Conservation (phyloP, 176 grass and related monocot genomes). For the Dactylis glomerata region DNA sequence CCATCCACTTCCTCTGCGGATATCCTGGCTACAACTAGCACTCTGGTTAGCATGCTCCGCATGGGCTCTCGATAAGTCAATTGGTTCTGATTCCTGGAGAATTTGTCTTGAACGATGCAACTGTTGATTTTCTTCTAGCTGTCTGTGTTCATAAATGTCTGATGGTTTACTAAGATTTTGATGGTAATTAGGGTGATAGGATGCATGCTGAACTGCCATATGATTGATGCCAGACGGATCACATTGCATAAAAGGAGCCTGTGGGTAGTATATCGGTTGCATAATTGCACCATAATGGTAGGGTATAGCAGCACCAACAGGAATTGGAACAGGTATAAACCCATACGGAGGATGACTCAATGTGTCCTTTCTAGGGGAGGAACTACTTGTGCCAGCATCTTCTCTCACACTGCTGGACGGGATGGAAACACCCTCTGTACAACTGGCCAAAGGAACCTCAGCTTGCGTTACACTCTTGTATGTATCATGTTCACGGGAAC, state of each 20-base stretch:
- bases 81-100: constrained; percentile 33
- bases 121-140: constrained; percentile 44
- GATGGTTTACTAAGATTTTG: constrained; percentile 33
- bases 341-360: constrained; percentile 51
- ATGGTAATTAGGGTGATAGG: constrained; percentile 40
- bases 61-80: constrained; percentile 34
- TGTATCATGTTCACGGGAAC: constrained; percentile 28
- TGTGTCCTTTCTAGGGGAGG: constrained; percentile 41
- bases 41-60: constrained; percentile 40
- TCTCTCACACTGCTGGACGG: constrained; percentile 45
- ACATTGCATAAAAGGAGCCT: constrained; percentile 46
- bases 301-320: constrained; percentile 55
- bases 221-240: constrained; percentile 40
- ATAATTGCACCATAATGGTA: constrained; percentile 66
- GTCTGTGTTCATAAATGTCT: constrained; percentile 28
- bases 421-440: constrained; percentile 29
- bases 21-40: constrained; percentile 54
- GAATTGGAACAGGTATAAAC: constrained; percentile 70
- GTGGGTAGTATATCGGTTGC: constrained; percentile 61
- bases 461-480: constrained; percentile 29
- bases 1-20: constrained; percentile 54
- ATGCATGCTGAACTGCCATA: constrained; percentile 34
- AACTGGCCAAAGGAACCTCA: constrained; percentile 38
- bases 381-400: constrained; percentile 41
- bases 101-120: constrained; percentile 38